phyloP scores from a whole-genome alignment of 176 grass and related monocot species.

The Areca catechu region DNA sequence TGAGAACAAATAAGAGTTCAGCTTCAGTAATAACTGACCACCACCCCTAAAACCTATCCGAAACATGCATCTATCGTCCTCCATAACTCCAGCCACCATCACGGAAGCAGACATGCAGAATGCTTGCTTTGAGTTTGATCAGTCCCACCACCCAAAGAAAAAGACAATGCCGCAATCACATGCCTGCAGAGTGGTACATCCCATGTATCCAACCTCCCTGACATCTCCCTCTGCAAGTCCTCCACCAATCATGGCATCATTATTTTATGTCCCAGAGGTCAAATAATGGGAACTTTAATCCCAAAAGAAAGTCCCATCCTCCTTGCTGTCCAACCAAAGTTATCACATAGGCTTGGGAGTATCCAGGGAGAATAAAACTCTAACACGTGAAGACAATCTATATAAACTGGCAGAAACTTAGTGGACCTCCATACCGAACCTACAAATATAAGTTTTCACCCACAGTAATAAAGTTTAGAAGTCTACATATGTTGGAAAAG shows the following conservation, averaged over 20 bases:
- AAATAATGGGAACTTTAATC: conserved; percentile 30
- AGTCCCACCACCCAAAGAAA: too few relatives aligned
- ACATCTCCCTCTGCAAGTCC: conserved; percentile 46
- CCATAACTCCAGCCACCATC: too few relatives aligned
- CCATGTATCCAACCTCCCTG: background rate
- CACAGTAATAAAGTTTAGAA: background rate
- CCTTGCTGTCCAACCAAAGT: conserved; percentile 3
- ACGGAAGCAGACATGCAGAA: too few relatives aligned
- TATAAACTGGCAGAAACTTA: background rate
- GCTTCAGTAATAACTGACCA: too few relatives aligned
- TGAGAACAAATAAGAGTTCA: too few relatives aligned
- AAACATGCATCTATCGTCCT: too few relatives aligned
- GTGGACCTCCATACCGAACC: background rate
- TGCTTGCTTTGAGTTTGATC: too few relatives aligned
- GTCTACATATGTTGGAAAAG: conserved; percentile 7
- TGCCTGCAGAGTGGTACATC: background rate
- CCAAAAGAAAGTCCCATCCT: too few relatives aligned
- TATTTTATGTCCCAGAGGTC: conserved; percentile 45
- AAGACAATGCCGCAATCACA: conserved; percentile 13
- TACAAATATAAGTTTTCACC: background rate
- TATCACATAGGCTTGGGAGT: conserved; percentile 5
- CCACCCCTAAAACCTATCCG: too few relatives aligned
- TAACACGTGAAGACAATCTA: background rate
- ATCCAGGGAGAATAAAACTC: background rate
- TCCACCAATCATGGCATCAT: conserved; percentile 50